phyloP scores from a whole-genome alignment of 495 filamentous ascomycete genomes.

The Tirmania nivea region DNA sequence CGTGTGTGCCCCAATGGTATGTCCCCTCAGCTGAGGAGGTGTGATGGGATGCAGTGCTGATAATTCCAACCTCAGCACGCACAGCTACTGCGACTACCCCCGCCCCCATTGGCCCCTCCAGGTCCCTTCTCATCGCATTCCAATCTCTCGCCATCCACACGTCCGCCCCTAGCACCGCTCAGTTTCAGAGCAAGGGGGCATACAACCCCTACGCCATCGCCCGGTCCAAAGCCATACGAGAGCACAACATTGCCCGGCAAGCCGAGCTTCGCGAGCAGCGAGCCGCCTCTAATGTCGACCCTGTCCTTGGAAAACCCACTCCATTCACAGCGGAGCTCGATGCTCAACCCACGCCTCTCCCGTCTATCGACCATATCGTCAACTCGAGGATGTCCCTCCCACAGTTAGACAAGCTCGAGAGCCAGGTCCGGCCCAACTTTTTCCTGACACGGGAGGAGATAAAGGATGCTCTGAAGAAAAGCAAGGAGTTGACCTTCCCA shows the following conservation, averaged over 20 bases:
- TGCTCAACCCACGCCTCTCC: constrained; percentile 24
- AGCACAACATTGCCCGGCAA: constrained; percentile 53
- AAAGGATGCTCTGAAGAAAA: constrained; percentile 36
- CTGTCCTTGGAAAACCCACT: constrained; percentile 53
- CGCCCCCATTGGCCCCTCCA: constrained; percentile 1
- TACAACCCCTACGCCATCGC: constrained; percentile 46
- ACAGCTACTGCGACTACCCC: neutral
- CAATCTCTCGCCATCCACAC: constrained; percentile 26
- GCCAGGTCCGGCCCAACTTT: constrained; percentile 42
- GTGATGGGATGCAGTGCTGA: too few species aligned
- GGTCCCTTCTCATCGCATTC: constrained; percentile 7
- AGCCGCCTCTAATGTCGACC: constrained; percentile 42
- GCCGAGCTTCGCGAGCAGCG: constrained; percentile 40
- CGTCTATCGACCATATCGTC: constrained; percentile 10
- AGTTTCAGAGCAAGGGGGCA: constrained; percentile 28
- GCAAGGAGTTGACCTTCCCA: constrained; percentile 12
- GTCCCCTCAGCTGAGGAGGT: neutral
- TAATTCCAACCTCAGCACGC: neutral
- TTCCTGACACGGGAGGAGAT: constrained; percentile 46
- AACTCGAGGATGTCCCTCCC: constrained; percentile 1
- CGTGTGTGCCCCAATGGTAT: neutral
- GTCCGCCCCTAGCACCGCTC: constrained; percentile 26
- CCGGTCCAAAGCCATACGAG: constrained; percentile 55
- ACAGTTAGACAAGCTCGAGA: constrained; percentile 20
- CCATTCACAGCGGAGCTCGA: constrained; percentile 70